A percentile compares a stretch with the other conserved stretches of the same genome.
phyloP scores from a whole-genome alignment of 441 rosid species.

The Hura crepitans region DNA sequence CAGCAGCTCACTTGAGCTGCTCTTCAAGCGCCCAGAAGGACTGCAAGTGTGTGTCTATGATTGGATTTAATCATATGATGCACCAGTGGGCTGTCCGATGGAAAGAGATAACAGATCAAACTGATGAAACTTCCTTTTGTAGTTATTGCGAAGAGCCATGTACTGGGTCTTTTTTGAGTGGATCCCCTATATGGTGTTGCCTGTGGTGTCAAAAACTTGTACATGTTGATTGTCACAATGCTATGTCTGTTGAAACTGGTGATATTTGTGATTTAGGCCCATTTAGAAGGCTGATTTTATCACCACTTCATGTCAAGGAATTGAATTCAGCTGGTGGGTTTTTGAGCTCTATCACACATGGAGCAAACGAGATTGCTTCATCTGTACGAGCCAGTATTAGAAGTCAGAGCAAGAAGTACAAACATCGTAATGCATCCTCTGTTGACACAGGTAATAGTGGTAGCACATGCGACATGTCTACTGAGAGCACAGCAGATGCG shows the following conservation, averaged over 20 bases:
- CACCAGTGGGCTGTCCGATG: conserved; percentile 95
- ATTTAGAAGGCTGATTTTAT: conserved; percentile 71
- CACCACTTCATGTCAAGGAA: conserved; percentile 82
- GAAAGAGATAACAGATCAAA: conserved; percentile 82
- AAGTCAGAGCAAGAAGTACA: conserved; percentile 77
- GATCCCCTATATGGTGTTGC: conserved; percentile 99
- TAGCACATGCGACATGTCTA: conserved; percentile 46
- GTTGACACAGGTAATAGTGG: conserved; percentile 52
- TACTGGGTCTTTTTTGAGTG: conserved; percentile 86
- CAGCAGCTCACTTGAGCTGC: conserved; percentile 74
- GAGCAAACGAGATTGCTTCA: conserved; percentile 93
- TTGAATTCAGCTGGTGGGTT: conserved; percentile 62
- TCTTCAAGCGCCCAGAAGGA: conserved; percentile 68
- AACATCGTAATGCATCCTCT: conserved; percentile 55
- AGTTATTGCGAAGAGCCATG: conserved; percentile 91
- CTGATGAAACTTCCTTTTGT: conserved; percentile 72
- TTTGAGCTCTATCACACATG: conserved; percentile 88
- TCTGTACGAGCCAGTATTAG: conserved; percentile 90
- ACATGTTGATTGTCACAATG: conserved; percentile 86
- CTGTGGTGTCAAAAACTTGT: conserved; percentile 96
- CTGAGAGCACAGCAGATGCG: conserved; percentile 58
- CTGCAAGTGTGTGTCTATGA: conserved; percentile 85
- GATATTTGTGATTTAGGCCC: conserved; percentile 84
- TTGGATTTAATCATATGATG: conserved; percentile 64
- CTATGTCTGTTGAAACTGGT: conserved; percentile 69